These are phyloP conservation scores for Lasiodiplodia sp. DNA, from an alignment of 2,329 filamentous ascomycete species.

Conservation along the genomic window DNA sequence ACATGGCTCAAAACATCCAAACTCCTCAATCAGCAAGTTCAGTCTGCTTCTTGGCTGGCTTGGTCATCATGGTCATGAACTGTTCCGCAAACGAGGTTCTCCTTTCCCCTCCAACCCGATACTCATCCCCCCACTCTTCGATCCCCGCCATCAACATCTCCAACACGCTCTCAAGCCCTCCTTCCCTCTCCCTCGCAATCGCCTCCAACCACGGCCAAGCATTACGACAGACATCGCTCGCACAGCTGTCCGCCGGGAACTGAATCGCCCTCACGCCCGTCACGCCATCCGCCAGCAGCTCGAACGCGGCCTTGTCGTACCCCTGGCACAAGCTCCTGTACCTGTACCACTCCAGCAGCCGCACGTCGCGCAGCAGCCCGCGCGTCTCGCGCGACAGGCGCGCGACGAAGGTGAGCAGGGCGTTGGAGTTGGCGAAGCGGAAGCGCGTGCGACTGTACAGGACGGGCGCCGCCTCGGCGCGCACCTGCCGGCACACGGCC, in stretches of 20 bases:
- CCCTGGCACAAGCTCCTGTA: constrained; percentile 36
- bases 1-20: no score
- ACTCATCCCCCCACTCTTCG: neutral
- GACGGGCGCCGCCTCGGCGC: constrained; percentile 39
- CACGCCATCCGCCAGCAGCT: constrained; percentile 37
- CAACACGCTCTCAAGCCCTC: constrained; percentile 39
- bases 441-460: constrained; percentile 43
- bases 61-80: constrained; percentile 1
- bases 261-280: constrained; percentile 41
- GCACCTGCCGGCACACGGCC: constrained; percentile 41
- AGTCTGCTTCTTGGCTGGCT: no score
- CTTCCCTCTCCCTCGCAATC: constrained; percentile 40
- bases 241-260: constrained; percentile 33
- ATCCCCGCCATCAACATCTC: constrained; percentile 33
- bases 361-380: constrained; percentile 32
- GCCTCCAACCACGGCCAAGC: constrained; percentile 48
- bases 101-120: neutral
- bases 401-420: constrained; percentile 43
- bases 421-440: constrained; percentile 36
- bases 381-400: neutral
- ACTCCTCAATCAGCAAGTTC: neutral
- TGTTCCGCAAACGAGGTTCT: neutral
- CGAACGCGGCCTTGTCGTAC: constrained; percentile 45
- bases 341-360: constrained; percentile 33
- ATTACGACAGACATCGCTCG: constrained; percentile 44